Base-by-base conservation (phyloP, 306 rosid genomes). In the Delonix regia region DNA sequence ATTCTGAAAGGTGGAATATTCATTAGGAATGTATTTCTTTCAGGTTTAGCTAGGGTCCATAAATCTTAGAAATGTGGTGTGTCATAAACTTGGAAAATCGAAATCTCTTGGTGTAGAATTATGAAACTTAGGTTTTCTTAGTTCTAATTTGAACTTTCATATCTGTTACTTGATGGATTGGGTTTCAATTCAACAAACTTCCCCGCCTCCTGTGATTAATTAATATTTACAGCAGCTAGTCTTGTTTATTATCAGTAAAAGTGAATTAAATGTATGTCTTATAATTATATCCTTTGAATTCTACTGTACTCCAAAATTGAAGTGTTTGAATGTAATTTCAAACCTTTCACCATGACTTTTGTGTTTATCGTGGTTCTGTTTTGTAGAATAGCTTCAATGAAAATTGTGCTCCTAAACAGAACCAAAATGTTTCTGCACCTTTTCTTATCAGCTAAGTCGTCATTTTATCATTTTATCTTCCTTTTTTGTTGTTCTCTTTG, bases 51-150 rank as follows among this genome's bases (percentile, higher is more conserved):
- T 65, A 24, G 28, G 30, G 6, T 42, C 34, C 19, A 67, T 10
- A 14, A 34, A 28, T 83, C 48, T 22, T 82, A 34, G 73, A 71
- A 61, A 11, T 36, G 47, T n/a, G 67, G 65, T 42, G 27, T 3
- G 22, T 24, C 21, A 22, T 67, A 9, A 41, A 21, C 21, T 51
- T 16, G 39, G 77, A 15, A 52, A 42, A 21, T 59, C 27, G 74
- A 63, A 61, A 68, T 80, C 19, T n/a, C 0, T 15, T 28, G 70
- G 14, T 45, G 30, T 57, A 38, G 71, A 28, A 61, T 66, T 72
- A 36, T 4, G 49, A 14, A 55, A 83, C 49, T 63, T 73, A 64
- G 79, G 85, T 53, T 80, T 81, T 66, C 34, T 13, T 56, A 9
- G 64, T 61, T 36, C 6, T 18, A 16, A 30, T 16, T 7, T 27